A percentile compares a stretch with the other conserved stretches of the same genome.
Conservation (phyloP, 208 protist species). For the Trypanosoma grayi region DNA sequence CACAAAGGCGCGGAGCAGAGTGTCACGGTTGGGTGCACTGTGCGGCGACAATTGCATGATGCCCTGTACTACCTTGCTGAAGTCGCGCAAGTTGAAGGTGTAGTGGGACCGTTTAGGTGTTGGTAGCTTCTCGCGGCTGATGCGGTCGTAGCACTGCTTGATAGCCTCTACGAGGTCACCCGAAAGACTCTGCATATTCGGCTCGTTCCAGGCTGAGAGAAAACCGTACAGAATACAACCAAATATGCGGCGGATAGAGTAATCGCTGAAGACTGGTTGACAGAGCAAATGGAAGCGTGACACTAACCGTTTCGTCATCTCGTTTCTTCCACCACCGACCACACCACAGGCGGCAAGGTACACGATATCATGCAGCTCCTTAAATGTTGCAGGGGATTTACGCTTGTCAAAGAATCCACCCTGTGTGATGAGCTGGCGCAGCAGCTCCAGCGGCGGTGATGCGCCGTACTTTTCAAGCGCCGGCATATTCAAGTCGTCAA, state of each 20-base stretch:
- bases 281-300: slow-evolving; percentile 94
- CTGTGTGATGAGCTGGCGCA: slow-evolving; percentile 95
- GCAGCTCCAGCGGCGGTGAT: slow-evolving; percentile 93
- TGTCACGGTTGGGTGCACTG: slow-evolving; percentile 39
- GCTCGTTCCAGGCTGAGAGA: slow-evolving; percentile 56
- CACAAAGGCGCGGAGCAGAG: slow-evolving; percentile 87
- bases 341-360: slow-evolving; percentile 92
- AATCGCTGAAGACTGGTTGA: slow-evolving; percentile 89
- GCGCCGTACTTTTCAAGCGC: slow-evolving; percentile 93
- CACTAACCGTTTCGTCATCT: slow-evolving; percentile 91
- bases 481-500: slow-evolving; percentile 97
- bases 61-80: slow-evolving; percentile 97
- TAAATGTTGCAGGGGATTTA: slow-evolving; percentile 91
- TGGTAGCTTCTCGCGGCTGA: slow-evolving; percentile 93
- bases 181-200: slow-evolving; percentile 47
- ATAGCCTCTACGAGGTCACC: slow-evolving; percentile 91
- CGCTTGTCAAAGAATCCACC: slow-evolving; percentile 93
- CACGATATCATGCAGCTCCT: slow-evolving; percentile 89
- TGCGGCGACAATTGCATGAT: slow-evolving; percentile 89
- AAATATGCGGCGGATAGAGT: slow-evolving; percentile 93
- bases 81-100: slow-evolving; percentile 98
- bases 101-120: slow-evolving; percentile 98
- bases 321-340: slow-evolving; percentile 94
- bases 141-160: slow-evolving; percentile 94
- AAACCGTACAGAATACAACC: slow-evolving; percentile 94